A percentile compares a stretch with the other conserved stretches of the same genome.
Evolutionary conservation across 2,329 filamentous ascomycete genomes (phyloP).

Genomic region (Teratosphaeria destructans): DNA sequence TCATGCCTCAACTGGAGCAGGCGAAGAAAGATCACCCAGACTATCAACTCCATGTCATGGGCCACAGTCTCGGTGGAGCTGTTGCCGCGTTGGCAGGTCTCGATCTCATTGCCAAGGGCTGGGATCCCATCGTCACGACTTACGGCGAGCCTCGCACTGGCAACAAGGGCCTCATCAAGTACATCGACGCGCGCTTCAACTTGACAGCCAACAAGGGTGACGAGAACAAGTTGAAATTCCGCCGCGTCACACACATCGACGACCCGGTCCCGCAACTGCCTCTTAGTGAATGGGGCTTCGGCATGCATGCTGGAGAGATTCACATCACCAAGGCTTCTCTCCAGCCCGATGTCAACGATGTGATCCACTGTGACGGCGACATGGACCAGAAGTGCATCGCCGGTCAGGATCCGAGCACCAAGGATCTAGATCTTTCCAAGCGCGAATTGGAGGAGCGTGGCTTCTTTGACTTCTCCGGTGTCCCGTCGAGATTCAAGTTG

Average conservation of each 20-base stretch:
- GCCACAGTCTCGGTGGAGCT: constrained; percentile 86
- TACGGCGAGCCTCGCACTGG: constrained; percentile 75
- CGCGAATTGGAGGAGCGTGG: background rate
- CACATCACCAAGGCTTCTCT: constrained; percentile 66
- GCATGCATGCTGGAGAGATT: constrained; percentile 75
- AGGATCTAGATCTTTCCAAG: constrained; percentile 12
- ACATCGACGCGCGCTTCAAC: constrained; percentile 44
- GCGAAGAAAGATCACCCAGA: constrained; percentile 53
- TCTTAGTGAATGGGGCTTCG: constrained; percentile 77
- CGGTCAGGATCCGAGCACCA: constrained; percentile 37
- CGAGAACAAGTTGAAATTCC: constrained; percentile 40
- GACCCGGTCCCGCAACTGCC: constrained; percentile 88
- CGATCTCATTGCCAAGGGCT: constrained; percentile 69
- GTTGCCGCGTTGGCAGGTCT: constrained; percentile 79
- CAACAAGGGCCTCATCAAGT: constrained; percentile 43
- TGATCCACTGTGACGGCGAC: constrained; percentile 62
- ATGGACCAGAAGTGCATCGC: constrained; percentile 63
- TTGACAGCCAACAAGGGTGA: constrained; percentile 9
- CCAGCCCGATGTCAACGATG: constrained; percentile 56
- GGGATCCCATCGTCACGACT: constrained; percentile 69
- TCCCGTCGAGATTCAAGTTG: constrained; percentile 56
- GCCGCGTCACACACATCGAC: constrained; percentile 72
- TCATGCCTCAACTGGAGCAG: constrained; percentile 57
- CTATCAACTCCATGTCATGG: constrained; percentile 68
- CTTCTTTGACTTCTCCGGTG: constrained; percentile 25